Evolutionary conservation across 2,329 filamentous ascomycete genomes (phyloP), one percentile per base, ranked within the genome.

Genomic region (Epichloe sp.): DNA sequence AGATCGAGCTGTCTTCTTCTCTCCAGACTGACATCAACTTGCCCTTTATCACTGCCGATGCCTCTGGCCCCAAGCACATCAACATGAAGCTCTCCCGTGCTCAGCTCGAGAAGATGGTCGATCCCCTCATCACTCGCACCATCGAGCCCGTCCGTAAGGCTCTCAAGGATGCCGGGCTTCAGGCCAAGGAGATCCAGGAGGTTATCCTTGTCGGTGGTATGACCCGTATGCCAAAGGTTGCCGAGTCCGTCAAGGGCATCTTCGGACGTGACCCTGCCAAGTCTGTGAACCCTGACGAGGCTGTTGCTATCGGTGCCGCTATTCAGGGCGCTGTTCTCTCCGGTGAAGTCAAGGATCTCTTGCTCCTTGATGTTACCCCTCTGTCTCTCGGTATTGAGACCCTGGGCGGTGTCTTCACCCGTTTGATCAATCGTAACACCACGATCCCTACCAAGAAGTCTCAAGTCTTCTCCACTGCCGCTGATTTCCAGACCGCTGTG

Each of bases 381-480:
- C 81, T 96, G 38, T 96, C 91, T 48, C 88, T 97, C 57, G 91
- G 91, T 85, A 96, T 97, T 61, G 91, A 97, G 83, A 97, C 91
- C 52, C 85, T 95, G 35, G 91, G 91, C 62, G 91, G 91, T 82
- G 90, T 96, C 65, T 95, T 97, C 80, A 96, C 91, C 57, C 88
- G 89, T 67, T 73, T 97, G 71, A 97, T 97, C 79, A 95, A 95
- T 84, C 88, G 91, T 63, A 97, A 97, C 82, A 97, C 91, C 66
- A 96, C 91, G 59, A 97, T 97, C 67, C 91, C 91, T 52, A 97
- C 91, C 75, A 96, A 96, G 85, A 97, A 97, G 79, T 96, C 90
- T 12, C 89, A 96, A 76, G 83, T 90, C 67, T 97, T 97, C 83
- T 96, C 90, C 52, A 97, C 91, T 48, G 90, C 90, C 50, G 90